Evolutionary conservation across 192 early-diverging fungal genomes (phyloP), one percentile per base, ranked within the genome.

Genomic region (Diversispora epigaea): DNA sequence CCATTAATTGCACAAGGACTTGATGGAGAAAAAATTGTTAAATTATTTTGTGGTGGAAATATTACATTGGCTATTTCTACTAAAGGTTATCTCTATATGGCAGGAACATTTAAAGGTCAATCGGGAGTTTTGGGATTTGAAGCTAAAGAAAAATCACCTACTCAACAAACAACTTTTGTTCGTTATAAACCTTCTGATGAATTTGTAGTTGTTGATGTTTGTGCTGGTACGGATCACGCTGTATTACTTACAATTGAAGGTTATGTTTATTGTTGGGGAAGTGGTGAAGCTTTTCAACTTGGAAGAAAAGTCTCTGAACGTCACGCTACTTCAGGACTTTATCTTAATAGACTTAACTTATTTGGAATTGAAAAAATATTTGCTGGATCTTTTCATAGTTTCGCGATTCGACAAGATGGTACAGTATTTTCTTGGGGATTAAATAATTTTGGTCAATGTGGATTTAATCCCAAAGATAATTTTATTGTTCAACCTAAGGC

Each of bases 371-470:
- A 71, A 7, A 78, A 78, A 44, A 91, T 94, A 22, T 93, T 87
- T 19, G 90, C 89, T 39, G 95, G 95, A 19, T 86, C 91, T 9
- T 93, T 96, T 81, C 91, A 94, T 79, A 92, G 92, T 5, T 95
- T 95, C 77, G 87, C 92, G 3, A 86, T 96, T 8, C 87, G 89
- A 68, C 83, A 85, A 8, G 81, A 86, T 22, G 87, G 89, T 63
- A 78, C 85, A 14, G 80, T 96, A 14, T 94, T 85, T 73, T 85
- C 88, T 10, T 95, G 93, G 89, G 96, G 96, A 17, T 84, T 96
- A 62, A 98, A 98, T 80, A 95, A 95, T 71, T 93, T 91, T 77
- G 88, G 87, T 56, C 96, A 98, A 82, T 90, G 94, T 70, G 95
- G 95, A 63, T 55, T 71, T 56, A 54, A 77, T 12, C 8, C 41